Base-by-base conservation (phyloP, 345 rosid genomes). In the Capsella bursapastoris region DNA sequence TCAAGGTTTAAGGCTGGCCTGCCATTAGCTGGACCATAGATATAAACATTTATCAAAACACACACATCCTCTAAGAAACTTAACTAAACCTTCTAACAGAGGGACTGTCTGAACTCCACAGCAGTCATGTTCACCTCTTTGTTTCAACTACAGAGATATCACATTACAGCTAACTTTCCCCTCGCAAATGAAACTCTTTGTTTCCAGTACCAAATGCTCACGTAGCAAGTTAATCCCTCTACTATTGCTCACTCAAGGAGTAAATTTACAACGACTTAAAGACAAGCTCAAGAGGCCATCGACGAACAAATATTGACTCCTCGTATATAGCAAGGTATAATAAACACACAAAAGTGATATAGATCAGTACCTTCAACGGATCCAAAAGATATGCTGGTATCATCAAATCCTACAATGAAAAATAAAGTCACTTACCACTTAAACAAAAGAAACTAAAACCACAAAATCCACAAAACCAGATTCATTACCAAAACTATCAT, bases 1-100 rank as follows among this genome's bases (percentile, higher is more conserved):
- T 95, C 98, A 75, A 92, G 98, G 86, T 95, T 95, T 61, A 92
- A 90, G 6, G 88, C 75, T 3, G 92, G 88, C 86, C 97, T 86
- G 71, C 83, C 89, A 85, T 80, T 84, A 66, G 92, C 98, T 92
- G 83, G 82, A 83, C 71, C 76, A 76, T 71, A 70, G 41, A 80
- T 55, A 38, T 2, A 48, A 62, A 32, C 56, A 37, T 15, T 22
- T 38, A 31, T 73, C 67, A 78, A 66, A 1, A 68, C 57, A 71
- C 50, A 47, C 18, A 37, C 60, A 68, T 56, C 27, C 48, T 59
- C 49, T 49, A 64, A 22, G 8, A 66, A 68, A 58, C 57, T 14
- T 43, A 55, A 48, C 48, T 15, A 48, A 64, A 64, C 29, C 32
- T 56, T 56, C 75, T 45, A 69, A 76, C 29, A 51, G 9, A 68